Evolutionary conservation across 2,329 filamentous ascomycete genomes (phyloP), one percentile per base, ranked within the genome.

Genomic region (Eutypa lata): DNA sequence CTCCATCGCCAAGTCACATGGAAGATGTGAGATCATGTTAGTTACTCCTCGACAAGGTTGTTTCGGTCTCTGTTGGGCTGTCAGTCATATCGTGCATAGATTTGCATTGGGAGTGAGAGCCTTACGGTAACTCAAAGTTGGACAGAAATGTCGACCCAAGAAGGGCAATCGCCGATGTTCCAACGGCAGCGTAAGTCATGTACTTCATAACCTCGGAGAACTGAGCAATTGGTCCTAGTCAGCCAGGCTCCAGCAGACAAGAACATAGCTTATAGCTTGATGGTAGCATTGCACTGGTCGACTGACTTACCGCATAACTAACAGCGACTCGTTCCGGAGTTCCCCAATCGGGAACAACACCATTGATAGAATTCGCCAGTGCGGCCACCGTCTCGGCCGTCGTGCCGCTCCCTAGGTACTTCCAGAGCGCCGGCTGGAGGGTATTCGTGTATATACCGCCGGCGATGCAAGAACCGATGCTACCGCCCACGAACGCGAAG

Each of bases 371-470:
- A 56, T 78, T 72, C 54, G 69, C 77, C 24, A 79, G 60, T 1
- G 54, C 54, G 21, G 74, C 60, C 22, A 79, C 68, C 10, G 68
- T 53, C 1, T 59, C 56, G 13, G 65, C 52, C 2, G 62, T 60
- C 2, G 68, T 68, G 3, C 51, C 52, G 0, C 59, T 48, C 8
- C 73, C 73, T 6, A 79, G 59, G 35, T 71, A 69, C 7, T 60
- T 53, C 46, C 64, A 63, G 49, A 79, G 58, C 6, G 66, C 62
- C 3, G 63, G 53, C 31, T 71, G 69, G 55, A 80, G 70, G 0
- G 71, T 69, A n/a, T 70, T 71, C 0, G 76, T 79, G 57, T 80
- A 80, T 14, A 80, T 79, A 7, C 71, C 75, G 5, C 77, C 77
- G 2, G 76, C 75, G 46, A 78, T 71, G 42, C 71, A 69, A 7